A percentile compares a stretch with the other conserved stretches of the same genome.
Conservation (phyloP, 164 flowering plant genomes). For the Annona cherimola region DNA sequence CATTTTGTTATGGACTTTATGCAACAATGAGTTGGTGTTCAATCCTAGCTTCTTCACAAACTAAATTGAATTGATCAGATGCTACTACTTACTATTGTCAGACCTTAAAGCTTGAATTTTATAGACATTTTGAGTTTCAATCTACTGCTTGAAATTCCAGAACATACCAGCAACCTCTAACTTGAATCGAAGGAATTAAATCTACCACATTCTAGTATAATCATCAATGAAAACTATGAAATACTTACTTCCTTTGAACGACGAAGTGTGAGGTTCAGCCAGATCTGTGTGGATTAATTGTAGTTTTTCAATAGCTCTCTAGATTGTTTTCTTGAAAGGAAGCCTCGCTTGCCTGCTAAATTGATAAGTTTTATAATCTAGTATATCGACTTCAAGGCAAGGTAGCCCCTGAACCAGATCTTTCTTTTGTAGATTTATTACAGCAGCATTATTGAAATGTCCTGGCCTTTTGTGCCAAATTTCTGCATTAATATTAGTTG, state of each 20-base stretch:
- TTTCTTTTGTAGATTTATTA: no score
- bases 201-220: background rate
- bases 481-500: no score
- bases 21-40: background rate
- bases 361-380: no score
- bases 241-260: background rate
- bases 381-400: no score
- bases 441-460: no score
- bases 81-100: background rate
- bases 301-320: background rate
- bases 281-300: background rate
- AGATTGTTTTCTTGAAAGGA: background rate
- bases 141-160: background rate
- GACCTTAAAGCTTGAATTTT: no score
- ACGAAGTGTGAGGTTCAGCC: background rate
- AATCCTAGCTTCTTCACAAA: background rate
- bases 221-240: background rate
- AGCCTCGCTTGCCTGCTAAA: no score
- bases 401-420: no score
- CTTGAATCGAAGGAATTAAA: background rate
- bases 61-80: background rate
- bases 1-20: background rate
- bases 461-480: no score
- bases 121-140: background rate
- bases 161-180: background rate